Percentiles rank a stretch among this genome's conserved stretches.
These are phyloP conservation scores for Trichoderma hamatum DNA, from an alignment of 2,329 filamentous ascomycete species.

Conservation along the genomic window DNA sequence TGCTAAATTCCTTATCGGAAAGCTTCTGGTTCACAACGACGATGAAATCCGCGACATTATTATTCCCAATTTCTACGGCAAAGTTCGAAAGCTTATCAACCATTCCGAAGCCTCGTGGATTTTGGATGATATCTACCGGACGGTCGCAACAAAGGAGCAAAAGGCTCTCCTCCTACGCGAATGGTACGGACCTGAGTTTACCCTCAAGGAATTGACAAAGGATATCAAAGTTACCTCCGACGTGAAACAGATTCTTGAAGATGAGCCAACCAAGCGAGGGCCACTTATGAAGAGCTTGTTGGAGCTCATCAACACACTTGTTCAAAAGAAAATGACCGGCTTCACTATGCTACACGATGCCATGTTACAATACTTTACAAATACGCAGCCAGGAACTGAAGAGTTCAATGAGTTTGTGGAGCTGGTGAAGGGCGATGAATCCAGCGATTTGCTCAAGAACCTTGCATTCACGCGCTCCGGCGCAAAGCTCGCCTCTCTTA, in stretches of 20 bases:
- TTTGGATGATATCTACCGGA: slow-evolving; percentile 92
- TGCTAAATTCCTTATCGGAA: slow-evolving; percentile 95
- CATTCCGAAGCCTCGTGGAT: slow-evolving; percentile 98
- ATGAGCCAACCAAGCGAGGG: slow-evolving; percentile 80
- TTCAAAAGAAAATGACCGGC: slow-evolving; percentile 95
- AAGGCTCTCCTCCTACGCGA: slow-evolving; percentile 84
- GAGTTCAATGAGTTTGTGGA: slow-evolving; percentile 89
- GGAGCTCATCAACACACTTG: slow-evolving; percentile 85
- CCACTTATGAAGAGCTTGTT: slow-evolving; percentile 84
- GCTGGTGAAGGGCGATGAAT: slow-evolving; percentile 87
- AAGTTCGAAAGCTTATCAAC: slow-evolving; percentile 90
- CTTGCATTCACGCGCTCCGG: slow-evolving; percentile 94
- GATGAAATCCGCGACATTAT: slow-evolving; percentile 84
- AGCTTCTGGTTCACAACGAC: slow-evolving; percentile 91
- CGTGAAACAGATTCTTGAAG: slow-evolving; percentile 72
- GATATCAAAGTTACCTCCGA: slow-evolving; percentile 65
- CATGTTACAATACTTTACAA: slow-evolving; percentile 95
- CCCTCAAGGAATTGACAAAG: slow-evolving; percentile 67
- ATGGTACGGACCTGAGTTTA: slow-evolving; percentile 96
- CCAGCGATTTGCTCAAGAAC: slow-evolving; percentile 89
- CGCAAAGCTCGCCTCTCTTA: slow-evolving; percentile 76
- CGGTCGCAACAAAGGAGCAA: slow-evolving; percentile 81
- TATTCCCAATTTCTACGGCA: slow-evolving; percentile 92
- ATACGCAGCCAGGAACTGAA: slow-evolving; percentile 72
- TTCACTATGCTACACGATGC: slow-evolving; percentile 98